Conservation (phyloP, 768 basidiomycete species). For the Rhizopogon vulgaris region DNA sequence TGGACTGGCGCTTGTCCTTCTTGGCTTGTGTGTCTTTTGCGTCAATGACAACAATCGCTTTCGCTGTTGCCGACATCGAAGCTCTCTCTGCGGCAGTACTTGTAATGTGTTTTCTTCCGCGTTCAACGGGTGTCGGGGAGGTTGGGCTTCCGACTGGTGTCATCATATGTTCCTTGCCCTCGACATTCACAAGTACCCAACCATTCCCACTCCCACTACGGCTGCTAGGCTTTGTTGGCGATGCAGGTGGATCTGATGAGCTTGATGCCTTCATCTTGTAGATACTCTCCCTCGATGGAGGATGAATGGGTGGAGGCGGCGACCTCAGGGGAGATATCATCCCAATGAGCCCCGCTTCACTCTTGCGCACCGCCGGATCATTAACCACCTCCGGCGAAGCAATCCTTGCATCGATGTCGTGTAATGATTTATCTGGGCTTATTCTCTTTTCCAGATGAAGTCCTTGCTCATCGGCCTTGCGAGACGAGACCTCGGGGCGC, state of each 20-base stretch:
- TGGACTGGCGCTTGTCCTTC: conserved; percentile 16
- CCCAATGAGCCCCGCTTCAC: conserved; percentile 57
- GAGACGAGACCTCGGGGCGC: conserved; percentile 20
- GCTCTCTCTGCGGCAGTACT: conserved; percentile 19
- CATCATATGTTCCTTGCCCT: conserved; percentile 31
- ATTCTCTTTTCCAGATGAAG: conserved; percentile 21
- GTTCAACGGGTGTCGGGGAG: conserved; percentile 23
- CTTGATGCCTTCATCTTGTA: conserved; percentile 15
- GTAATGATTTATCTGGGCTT: conserved; percentile 31
- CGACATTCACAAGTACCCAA: conserved; percentile 64
- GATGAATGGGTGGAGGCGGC: conserved; percentile 18
- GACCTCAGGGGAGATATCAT: conserved; percentile 34
- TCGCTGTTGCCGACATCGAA: conserved; percentile 45
- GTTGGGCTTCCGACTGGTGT: conserved; percentile 20
- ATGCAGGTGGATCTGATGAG: conserved; percentile 20
- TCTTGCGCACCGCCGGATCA: conserved; percentile 44
- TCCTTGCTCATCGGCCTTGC: conserved; percentile 16
- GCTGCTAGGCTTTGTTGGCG: conserved; percentile 28
- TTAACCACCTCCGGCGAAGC: conserved; percentile 46
- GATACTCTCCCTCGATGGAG: conserved; percentile 19
- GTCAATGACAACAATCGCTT: conserved; percentile 58
- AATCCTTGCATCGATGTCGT: conserved; percentile 47
- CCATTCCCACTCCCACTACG: conserved; percentile 42
- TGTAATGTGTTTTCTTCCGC: conserved; percentile 13
- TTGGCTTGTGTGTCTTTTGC: conserved; percentile 37